Evolutionary conservation across 495 filamentous ascomycete genomes (phyloP).

Genomic region (Aspergillus nanangensis): DNA sequence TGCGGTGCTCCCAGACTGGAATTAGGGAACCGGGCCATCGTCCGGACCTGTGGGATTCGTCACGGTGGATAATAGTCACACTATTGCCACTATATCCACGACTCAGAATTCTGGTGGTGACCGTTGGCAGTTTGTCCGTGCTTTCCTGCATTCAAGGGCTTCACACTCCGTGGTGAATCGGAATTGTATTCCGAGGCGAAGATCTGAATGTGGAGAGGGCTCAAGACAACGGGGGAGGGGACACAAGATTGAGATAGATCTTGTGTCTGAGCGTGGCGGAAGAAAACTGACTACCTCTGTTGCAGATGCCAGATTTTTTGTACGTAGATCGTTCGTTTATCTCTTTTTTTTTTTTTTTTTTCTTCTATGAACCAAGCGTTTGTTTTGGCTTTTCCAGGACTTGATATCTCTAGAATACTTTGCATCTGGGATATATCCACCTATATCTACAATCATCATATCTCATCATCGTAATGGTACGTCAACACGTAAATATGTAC

Average conservation of each 20-base stretch:
- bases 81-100: constrained; percentile 8
- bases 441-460: no score
- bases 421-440: no score
- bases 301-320: constrained; percentile 28
- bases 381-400: constrained; percentile 1
- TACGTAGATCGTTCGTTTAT: constrained; percentile 28
- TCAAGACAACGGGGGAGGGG: constrained; percentile 2
- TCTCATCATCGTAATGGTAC: no score
- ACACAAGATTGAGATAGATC: constrained; percentile 21
- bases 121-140: constrained; percentile 14
- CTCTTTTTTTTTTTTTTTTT: no score
- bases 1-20: constrained; percentile 20
- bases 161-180: background rate
- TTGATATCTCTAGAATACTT: no score
- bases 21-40: constrained; percentile 18
- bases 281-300: constrained; percentile 28
- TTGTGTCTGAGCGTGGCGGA: constrained; percentile 10
- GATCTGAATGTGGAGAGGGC: constrained; percentile 9
- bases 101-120: constrained; percentile 17
- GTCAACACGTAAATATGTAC: no score
- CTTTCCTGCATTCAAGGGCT: constrained; percentile 5
- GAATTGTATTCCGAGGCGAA: constrained; percentile 9
- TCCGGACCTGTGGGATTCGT: constrained; percentile 20
- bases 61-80: constrained; percentile 20
- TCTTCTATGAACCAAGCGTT: constrained; percentile 15